Conservation (phyloP, 352 stramenopile species). For the Phytophthora tubulina region DNA sequence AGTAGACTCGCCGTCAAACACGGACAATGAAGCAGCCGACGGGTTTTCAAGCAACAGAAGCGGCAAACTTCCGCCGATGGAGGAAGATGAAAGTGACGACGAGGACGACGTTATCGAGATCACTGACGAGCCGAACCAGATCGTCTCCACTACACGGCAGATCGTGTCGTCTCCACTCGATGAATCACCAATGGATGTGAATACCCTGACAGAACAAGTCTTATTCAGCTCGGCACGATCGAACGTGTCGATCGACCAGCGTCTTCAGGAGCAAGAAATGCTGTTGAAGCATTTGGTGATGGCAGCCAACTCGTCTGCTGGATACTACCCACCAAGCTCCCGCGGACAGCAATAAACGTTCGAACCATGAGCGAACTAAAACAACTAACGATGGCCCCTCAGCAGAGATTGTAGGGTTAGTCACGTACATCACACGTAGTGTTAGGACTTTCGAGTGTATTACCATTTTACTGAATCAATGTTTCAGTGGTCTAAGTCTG, state of each 20-base stretch:
- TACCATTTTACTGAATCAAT: constrained; percentile 33
- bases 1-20: constrained; percentile 24
- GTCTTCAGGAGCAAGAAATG: constrained; percentile 48
- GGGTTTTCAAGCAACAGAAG: constrained; percentile 32
- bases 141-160: constrained; percentile 39
- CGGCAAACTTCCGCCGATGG: constrained; percentile 36
- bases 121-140: constrained; percentile 27
- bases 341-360: constrained; percentile 32
- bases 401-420: constrained; percentile 13
- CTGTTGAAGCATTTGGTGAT: constrained; percentile 46
- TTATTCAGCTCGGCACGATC: constrained; percentile 34
- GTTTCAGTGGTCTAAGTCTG: constrained; percentile 26
- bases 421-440: constrained; percentile 45
- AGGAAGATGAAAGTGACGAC: constrained; percentile 37
- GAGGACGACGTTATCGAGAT: constrained; percentile 40
- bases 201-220: constrained; percentile 28
- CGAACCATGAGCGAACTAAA: constrained; percentile 21
- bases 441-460: constrained; percentile 37
- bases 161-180: constrained; percentile 44
- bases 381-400: constrained; percentile 34
- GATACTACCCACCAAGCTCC: constrained; percentile 38
- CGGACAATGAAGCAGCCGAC: constrained; percentile 10
- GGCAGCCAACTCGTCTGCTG: constrained; percentile 43
- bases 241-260: constrained; percentile 45
- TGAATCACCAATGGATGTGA: constrained; percentile 23